These are phyloP conservation scores for Rhodotorula sp. DNA, from an alignment of 1,284 basidiomycete genomes.

Conservation along the genomic window DNA sequence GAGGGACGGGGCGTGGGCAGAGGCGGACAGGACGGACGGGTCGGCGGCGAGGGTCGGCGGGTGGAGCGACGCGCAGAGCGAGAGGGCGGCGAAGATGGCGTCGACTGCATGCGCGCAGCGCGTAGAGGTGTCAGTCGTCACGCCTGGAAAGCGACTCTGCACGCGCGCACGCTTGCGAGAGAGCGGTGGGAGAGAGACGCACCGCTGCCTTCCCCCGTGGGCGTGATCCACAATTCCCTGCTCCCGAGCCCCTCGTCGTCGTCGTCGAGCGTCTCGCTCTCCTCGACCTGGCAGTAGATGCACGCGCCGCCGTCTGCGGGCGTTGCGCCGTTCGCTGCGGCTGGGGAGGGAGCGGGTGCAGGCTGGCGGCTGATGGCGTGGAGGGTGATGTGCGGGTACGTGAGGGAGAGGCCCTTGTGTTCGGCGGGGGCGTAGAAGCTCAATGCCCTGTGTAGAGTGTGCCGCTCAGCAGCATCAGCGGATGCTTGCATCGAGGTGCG, in stretches of 20 bases:
- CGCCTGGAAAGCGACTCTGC: neutral
- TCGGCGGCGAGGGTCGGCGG: conserved; percentile 53
- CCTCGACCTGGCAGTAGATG: conserved; percentile 80
- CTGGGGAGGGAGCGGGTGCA: neutral
- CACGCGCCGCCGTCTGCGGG: conserved; percentile 50
- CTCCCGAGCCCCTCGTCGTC: conserved; percentile 58
- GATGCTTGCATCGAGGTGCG: neutral
- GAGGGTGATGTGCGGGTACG: conserved; percentile 80
- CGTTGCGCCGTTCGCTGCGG: neutral
- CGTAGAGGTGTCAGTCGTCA: conserved; percentile 4
- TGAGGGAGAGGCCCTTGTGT: conserved; percentile 67
- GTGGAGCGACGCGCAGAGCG: conserved; percentile 84
- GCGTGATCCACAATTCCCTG: conserved; percentile 73
- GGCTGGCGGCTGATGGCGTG: conserved; percentile 77
- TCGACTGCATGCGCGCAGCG: conserved; percentile 64
- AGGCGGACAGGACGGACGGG: neutral
- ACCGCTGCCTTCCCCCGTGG: conserved; percentile 64
- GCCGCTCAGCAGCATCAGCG: neutral
- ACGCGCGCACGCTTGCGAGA: neutral
- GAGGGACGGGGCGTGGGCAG: neutral
- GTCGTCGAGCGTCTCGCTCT: conserved; percentile 52
- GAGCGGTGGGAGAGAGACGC: conserved; percentile 48
- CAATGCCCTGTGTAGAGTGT: conserved; percentile 62
- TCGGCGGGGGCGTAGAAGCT: conserved; percentile 67
- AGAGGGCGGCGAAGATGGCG: conserved; percentile 81